Evolutionary conservation across 768 basidiomycete genomes (phyloP).

Genomic region (Tylopilus balloui): DNA sequence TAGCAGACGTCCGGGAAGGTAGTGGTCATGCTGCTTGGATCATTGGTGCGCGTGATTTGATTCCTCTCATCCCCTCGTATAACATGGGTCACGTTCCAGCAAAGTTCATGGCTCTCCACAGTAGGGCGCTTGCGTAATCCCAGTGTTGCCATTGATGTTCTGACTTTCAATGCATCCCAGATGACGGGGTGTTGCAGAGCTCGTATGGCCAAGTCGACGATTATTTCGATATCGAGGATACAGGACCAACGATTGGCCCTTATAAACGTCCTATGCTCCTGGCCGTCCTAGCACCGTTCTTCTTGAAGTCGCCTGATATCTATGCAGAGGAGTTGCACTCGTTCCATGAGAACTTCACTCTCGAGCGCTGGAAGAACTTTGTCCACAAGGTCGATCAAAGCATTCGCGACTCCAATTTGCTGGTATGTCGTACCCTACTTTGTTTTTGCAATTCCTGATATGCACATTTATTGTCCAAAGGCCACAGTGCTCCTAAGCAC

Average conservation of each 20-base stretch:
- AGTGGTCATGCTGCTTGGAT: slow-evolving; percentile 22
- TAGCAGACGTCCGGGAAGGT: slow-evolving; percentile 11
- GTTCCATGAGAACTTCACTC: slow-evolving; percentile 26
- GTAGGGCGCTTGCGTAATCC: slow-evolving; percentile 12
- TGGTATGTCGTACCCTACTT: slow-evolving; percentile 14
- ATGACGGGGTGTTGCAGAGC: slow-evolving; percentile 26
- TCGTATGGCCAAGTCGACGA: slow-evolving; percentile 32
- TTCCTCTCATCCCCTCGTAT: neutral
- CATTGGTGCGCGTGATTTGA: slow-evolving; percentile 15
- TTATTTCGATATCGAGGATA: slow-evolving; percentile 29
- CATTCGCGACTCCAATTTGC: slow-evolving; percentile 30
- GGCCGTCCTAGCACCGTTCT: slow-evolving; percentile 18
- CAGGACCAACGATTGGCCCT: slow-evolving; percentile 4
- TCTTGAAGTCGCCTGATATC: slow-evolving; percentile 26
- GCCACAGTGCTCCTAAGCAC: slow-evolving; percentile 29
- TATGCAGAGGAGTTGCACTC: slow-evolving; percentile 28
- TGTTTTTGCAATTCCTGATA: neutral
- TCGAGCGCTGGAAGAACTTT: slow-evolving; percentile 26
- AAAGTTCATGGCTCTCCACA: slow-evolving; percentile 29
- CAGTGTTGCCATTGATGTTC: neutral
- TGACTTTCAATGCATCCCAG: slow-evolving; percentile 5
- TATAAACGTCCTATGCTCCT: slow-evolving; percentile 22
- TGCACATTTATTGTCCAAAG: slow-evolving; percentile 2
- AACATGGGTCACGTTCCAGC: slow-evolving; percentile 12
- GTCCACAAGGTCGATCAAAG: slow-evolving; percentile 30